Base-by-base conservation (phyloP, 129 eudicot genomes). In the Logfia minima region DNA sequence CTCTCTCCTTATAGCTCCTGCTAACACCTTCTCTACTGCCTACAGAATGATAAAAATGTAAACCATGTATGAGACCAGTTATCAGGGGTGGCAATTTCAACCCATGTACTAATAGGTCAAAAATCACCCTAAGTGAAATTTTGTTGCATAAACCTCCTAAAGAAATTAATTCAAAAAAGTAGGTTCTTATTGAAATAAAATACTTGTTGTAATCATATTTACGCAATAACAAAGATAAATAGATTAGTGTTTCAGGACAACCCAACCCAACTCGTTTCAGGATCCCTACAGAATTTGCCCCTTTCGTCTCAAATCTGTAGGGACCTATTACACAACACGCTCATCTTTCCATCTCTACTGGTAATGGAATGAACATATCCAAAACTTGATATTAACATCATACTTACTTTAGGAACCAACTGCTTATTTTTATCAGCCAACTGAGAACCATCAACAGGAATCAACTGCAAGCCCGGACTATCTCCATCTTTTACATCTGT, bases 1-100 rank as follows among this genome's bases (percentile, higher is more conserved):
- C 87, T 95, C 99, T 84, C 99, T 89, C 85, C 99, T 88, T 56
- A 95, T 89, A 63, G 97, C 96, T 68, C 99, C 99, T n/a, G 99
- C 90, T 87, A 95, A 77, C 18, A 95, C 99, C 81, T 95, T 95
- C 75, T 95, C 99, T 24, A 95, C 99, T 17, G 97, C 97, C 99
- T 95, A 89, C 76, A 73, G 62, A 56, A 58, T 21, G 17, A 74
- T 41, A 56, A 64, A 72, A 58, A 21, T 18, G 60, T 75, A 41
- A 75, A 56, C 11, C 53, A 63, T 28, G 14, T 23, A 63, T 41
- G 1, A 26, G 18, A 52, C 45, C 31, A 4, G 17, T 45, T 0
- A 51, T 28, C 39, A 70, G 62, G 51, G 75, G 61, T 48, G 74
- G 62, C 23, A n/a, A 71, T 26, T 18, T 52, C 13, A 8, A 31